phyloP scores from a whole-genome alignment of 208 protist genomes.

The Trypanosoma lewisi region DNA sequence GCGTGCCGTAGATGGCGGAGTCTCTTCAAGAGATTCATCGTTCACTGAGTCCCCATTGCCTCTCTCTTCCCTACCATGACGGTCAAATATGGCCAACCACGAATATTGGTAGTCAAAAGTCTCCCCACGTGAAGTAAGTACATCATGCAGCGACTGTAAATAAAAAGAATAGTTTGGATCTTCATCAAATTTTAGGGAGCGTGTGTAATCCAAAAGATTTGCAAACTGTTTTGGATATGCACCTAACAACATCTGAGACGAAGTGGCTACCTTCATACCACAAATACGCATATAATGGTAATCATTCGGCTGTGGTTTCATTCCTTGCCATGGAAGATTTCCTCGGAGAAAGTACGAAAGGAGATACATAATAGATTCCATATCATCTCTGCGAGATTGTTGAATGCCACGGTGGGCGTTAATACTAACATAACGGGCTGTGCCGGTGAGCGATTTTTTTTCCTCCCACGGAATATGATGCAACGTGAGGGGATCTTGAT shows the following conservation, averaged over 20 bases:
- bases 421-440: conserved; percentile 89
- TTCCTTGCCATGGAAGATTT: conserved; percentile 94
- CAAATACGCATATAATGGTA: conserved; percentile 41
- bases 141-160: conserved; percentile 41
- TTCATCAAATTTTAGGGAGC: conserved; percentile 59
- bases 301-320: conserved; percentile 34
- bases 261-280: conserved; percentile 57
- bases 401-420: conserved; percentile 98
- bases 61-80: neutral
- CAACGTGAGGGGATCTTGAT: conserved; percentile 44
- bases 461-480: conserved; percentile 79
- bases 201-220: conserved; percentile 49
- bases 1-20: neutral
- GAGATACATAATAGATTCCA: conserved; percentile 89
- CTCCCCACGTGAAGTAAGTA: conserved; percentile 33
- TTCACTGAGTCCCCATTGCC: neutral
- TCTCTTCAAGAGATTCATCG: neutral
- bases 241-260: conserved; percentile 40
- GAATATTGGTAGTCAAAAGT: conserved; percentile 65
- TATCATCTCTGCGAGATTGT: conserved; percentile 86
- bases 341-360: conserved; percentile 99
- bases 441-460: conserved; percentile 71
- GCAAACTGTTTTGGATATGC: conserved; percentile 67
- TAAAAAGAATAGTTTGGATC: conserved; percentile 78
- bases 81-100: conserved; percentile 31